A percentile compares a stretch with the other conserved stretches of the same genome.
Evolutionary conservation across 192 early-diverging fungal species (phyloP).

Genomic region (Allomyces arbusculus): DNA sequence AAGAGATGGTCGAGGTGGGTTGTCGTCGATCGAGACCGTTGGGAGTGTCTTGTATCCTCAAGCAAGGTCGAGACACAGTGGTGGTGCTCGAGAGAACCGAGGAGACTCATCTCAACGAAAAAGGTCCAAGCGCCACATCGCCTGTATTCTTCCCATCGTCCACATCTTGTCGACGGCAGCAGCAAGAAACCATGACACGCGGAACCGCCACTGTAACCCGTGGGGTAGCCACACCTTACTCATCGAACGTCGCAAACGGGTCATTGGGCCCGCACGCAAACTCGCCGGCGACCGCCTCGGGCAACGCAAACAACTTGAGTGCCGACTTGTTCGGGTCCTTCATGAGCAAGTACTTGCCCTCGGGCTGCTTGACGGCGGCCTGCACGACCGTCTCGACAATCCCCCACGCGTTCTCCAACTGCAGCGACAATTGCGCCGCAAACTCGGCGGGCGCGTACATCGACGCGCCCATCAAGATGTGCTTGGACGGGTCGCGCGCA

Average conservation of each 20-base stretch:
- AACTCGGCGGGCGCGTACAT: slow-evolving; percentile 78
- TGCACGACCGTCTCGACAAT: slow-evolving; percentile 87
- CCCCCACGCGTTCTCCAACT: slow-evolving; percentile 79
- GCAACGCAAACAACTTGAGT: slow-evolving; percentile 61
- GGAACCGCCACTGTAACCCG: no score
- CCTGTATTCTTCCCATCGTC: no score
- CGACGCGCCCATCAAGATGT: slow-evolving; percentile 63
- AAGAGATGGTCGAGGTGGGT: no score
- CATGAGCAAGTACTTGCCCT: slow-evolving; percentile 87
- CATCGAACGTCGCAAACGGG: neutral
- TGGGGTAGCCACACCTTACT: no score
- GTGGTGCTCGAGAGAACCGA: no score
- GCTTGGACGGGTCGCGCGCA: slow-evolving; percentile 57
- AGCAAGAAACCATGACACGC: no score
- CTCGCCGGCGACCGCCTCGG: slow-evolving; percentile 5
- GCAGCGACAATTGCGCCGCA: slow-evolving; percentile 69
- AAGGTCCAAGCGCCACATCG: no score
- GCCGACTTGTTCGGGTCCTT: slow-evolving; percentile 92
- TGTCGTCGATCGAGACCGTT: no score
- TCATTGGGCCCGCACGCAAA: neutral
- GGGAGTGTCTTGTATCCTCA: no score
- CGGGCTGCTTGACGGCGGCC: slow-evolving; percentile 56
- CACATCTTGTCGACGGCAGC: no score
- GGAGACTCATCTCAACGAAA: no score
- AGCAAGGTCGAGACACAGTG: no score